A percentile compares a stretch with the other conserved stretches of the same genome.
These are phyloP conservation scores for Biancaea sappan DNA, from an alignment of 306 rosid species.

Conservation along the genomic window DNA sequence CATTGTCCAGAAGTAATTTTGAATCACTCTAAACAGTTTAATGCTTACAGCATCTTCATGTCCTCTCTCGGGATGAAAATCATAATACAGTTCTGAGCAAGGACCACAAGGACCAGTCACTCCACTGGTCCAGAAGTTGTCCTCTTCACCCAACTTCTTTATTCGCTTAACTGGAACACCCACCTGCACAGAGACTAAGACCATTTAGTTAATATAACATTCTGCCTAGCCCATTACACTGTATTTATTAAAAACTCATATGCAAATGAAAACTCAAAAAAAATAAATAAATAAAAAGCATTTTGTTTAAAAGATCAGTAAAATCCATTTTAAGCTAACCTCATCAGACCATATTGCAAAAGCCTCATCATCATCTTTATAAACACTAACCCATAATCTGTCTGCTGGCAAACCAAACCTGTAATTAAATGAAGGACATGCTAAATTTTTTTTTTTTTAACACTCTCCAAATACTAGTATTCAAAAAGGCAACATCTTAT, in stretches of 20 bases:
- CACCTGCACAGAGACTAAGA: constrained; percentile 53
- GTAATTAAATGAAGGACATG: constrained; percentile 31
- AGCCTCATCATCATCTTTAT: constrained; percentile 81
- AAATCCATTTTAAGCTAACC: constrained; percentile 47
- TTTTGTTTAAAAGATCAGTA: constrained; percentile 5
- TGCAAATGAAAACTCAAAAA: not conserved
- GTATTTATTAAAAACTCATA: not conserved
- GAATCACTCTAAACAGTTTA: not conserved
- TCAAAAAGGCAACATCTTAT: constrained; percentile 9
- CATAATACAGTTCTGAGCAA: constrained; percentile 93
- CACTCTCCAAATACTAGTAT: not conserved
- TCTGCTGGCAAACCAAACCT: constrained; percentile 79
- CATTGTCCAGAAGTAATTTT: constrained; percentile 22
- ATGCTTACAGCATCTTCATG: constrained; percentile 59
- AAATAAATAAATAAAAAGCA: not conserved
- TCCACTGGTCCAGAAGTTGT: constrained; percentile 97
- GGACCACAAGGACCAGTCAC: constrained; percentile 96
- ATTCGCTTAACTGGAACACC: constrained; percentile 83
- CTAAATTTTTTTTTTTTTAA: not conserved
- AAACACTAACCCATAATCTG: constrained; percentile 85
- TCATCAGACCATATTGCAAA: constrained; percentile 73
- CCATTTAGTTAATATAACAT: constrained; percentile 3
- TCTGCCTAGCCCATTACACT: constrained; percentile 4
- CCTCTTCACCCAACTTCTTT: constrained; percentile 90
- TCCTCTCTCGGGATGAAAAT: constrained; percentile 90